Evolutionary conservation across 2,329 filamentous ascomycete genomes (phyloP).

Genomic region (Venturia carpophila): DNA sequence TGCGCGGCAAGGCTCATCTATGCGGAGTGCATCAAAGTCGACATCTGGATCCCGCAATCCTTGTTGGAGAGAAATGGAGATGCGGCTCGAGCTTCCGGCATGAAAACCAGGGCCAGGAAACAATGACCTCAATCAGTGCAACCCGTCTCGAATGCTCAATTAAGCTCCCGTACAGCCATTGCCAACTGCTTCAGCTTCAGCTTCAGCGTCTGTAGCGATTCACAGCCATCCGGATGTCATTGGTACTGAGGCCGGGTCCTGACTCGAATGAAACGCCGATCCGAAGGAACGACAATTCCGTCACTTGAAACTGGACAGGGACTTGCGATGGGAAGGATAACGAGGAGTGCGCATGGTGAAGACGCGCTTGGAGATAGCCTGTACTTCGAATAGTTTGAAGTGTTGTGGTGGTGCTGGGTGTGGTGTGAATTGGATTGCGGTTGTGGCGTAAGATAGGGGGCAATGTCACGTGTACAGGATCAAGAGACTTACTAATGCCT

Average conservation of each 20-base stretch:
- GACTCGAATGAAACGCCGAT: background rate
- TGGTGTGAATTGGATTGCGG: background rate
- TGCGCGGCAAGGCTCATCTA: slow-evolving; percentile 1
- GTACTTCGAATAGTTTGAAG: background rate
- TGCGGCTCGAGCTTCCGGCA: background rate
- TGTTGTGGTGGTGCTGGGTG: background rate
- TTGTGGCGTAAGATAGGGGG: background rate
- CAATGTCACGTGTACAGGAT: background rate
- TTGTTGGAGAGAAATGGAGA: background rate
- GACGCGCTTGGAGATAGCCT: background rate
- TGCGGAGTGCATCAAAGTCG: background rate
- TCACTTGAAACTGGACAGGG: background rate
- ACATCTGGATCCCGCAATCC: slow-evolving; percentile 5
- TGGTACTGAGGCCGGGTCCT: background rate
- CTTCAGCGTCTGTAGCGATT: background rate
- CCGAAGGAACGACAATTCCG: background rate
- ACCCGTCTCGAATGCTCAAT: background rate
- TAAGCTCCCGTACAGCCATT: background rate
- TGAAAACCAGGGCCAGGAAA: background rate
- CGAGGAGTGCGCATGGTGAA: background rate
- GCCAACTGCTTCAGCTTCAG: background rate
- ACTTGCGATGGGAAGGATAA: background rate
- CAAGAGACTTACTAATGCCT: no score
- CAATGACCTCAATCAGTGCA: background rate
- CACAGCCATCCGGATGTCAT: background rate